A percentile compares a stretch with the other conserved stretches of the same genome.
Evolutionary conservation across 176 grass and related monocot genomes (phyloP).

Genomic region (Cenchrus purpureus): DNA sequence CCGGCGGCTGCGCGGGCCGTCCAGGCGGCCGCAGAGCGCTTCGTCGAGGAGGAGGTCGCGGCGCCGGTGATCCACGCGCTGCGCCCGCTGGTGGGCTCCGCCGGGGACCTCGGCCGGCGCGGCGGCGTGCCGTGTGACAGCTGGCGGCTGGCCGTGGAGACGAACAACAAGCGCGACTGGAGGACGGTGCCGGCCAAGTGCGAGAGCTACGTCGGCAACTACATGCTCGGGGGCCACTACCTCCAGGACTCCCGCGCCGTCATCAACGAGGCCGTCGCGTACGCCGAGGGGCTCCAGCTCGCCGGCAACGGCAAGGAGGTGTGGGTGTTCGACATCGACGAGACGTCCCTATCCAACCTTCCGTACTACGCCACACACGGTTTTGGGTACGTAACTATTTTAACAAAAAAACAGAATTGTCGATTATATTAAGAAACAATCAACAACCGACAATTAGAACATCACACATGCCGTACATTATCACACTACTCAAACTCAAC

Average conservation of each 20-base stretch:
- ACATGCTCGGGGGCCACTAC: conserved; percentile 60
- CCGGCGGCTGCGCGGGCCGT: not conserved
- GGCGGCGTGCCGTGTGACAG: conserved; percentile 55
- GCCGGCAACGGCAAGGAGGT: conserved; percentile 58
- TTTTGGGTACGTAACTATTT: conserved; percentile 38
- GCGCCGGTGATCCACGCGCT: conserved; percentile 43
- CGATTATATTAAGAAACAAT: too few relatives aligned
- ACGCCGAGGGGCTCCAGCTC: conserved; percentile 38
- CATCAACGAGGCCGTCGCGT: conserved; percentile 50
- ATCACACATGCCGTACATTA: too few relatives aligned
- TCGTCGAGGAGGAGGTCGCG: not conserved
- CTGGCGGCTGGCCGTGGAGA: conserved; percentile 61
- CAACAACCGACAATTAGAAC: too few relatives aligned
- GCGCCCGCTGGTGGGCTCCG: conserved; percentile 26
- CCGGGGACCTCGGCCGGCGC: not conserved
- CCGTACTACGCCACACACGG: conserved; percentile 64
- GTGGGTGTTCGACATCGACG: conserved; percentile 72
- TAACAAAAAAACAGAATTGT: too few relatives aligned
- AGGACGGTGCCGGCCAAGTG: conserved; percentile 42
- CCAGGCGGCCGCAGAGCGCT: not conserved
- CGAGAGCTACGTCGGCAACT: conserved; percentile 55
- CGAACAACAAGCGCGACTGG: conserved; percentile 57
- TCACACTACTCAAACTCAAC: too few relatives aligned
- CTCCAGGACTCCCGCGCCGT: conserved; percentile 51
- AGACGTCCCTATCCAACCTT: conserved; percentile 63